Conservation (phyloP, 1,139 yeast species). For the Lodderomyces pseudojiufengensis region DNA sequence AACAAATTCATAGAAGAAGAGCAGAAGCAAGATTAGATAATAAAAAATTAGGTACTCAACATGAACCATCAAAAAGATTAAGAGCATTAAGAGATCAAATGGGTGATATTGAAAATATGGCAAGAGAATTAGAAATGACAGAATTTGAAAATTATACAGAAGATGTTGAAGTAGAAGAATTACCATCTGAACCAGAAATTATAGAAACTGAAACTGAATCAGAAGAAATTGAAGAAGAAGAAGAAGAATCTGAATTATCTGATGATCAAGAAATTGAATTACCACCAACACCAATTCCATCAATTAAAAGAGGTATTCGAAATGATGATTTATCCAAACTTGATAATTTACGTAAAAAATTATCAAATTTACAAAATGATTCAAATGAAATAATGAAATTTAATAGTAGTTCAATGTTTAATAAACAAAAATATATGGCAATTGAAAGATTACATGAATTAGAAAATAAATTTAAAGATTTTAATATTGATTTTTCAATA, state of each 20-base stretch:
- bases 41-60: constrained; percentile 51
- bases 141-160: constrained; percentile 54
- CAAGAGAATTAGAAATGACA: constrained; percentile 82
- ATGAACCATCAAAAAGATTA: constrained; percentile 76
- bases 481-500: constrained; percentile 51
- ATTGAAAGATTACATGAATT: constrained; percentile 64
- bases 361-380: constrained; percentile 62
- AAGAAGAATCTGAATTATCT: constrained; percentile 14
- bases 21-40: constrained; percentile 58
- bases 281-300: constrained; percentile 17
- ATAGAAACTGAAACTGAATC: constrained; percentile 16
- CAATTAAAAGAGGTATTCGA: constrained; percentile 35
- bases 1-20: constrained; percentile 59
- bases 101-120: constrained; percentile 83
- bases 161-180: constrained; percentile 13
- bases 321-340: constrained; percentile 45
- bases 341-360: constrained; percentile 52
- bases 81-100: constrained; percentile 76
- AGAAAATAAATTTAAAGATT: constrained; percentile 56
- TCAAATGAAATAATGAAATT: constrained; percentile 71
- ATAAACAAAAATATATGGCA: constrained; percentile 58
- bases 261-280: constrained; percentile 15
- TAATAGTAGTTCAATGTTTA: constrained; percentile 57
- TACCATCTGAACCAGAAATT: constrained; percentile 15
- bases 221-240: constrained; percentile 18